Evolutionary conservation across 2,329 filamentous ascomycete genomes (phyloP).

Genomic region (Plenodomus biglobosus): DNA sequence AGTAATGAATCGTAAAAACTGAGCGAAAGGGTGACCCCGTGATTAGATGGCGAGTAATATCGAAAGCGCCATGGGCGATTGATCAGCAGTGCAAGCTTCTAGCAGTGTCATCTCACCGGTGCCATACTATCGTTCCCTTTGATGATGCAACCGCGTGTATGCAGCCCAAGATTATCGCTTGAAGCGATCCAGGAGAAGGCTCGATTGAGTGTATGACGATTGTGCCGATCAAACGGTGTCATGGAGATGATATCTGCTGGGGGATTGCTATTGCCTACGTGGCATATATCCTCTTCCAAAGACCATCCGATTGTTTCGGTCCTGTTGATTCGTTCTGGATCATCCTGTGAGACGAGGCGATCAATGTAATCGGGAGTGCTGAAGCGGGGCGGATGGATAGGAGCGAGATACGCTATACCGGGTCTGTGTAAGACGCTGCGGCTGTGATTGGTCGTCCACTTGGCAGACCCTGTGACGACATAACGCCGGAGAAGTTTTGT

Average conservation of each 20-base stretch:
- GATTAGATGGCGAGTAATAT: too few species aligned
- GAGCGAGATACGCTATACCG: background rate
- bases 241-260: background rate
- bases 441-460: background rate
- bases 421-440: background rate
- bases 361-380: background rate
- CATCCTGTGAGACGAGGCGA: background rate
- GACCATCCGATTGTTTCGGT: background rate
- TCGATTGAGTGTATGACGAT: background rate
- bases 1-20: too few species aligned
- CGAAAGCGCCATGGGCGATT: too few species aligned
- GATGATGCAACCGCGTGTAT: too few species aligned
- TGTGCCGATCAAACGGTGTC: background rate
- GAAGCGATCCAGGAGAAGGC: background rate
- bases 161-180: too few species aligned
- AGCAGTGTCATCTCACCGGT: too few species aligned
- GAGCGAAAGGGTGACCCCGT: too few species aligned
- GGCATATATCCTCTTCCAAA: too few species aligned
- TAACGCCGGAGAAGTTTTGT: background rate
- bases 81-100: too few species aligned
- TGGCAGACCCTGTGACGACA: background rate
- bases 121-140: too few species aligned
- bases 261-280: background rate
- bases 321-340: background rate
- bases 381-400: background rate